Conservation (phyloP, 2,329 filamentous ascomycete genomes). For the Aureobasidium mangrovei region DNA sequence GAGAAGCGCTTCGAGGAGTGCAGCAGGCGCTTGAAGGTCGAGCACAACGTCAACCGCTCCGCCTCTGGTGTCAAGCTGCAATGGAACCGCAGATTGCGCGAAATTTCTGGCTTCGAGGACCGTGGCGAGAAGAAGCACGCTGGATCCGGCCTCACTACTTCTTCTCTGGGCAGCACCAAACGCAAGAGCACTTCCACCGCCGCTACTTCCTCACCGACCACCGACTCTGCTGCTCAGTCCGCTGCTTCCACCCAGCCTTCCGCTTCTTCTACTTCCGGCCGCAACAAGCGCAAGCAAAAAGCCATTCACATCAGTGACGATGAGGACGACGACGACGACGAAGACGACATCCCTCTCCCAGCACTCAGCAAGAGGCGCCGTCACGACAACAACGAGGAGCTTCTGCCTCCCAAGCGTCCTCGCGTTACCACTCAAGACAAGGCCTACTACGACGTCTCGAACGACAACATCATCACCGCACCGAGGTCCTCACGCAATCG, state of each 20-base stretch:
- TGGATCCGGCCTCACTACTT: constrained; percentile 3
- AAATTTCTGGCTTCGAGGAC: constrained; percentile 2
- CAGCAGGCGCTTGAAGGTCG: neutral
- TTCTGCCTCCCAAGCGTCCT: neutral
- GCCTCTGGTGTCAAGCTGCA: constrained; percentile 14
- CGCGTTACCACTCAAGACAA: neutral
- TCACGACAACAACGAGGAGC: neutral
- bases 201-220: neutral
- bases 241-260: neutral
- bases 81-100: constrained; percentile 14
- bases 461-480: neutral
- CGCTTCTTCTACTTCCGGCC: neutral
- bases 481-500: neutral
- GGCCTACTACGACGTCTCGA: constrained; percentile 4
- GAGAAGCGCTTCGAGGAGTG: constrained; percentile 10
- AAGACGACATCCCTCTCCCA: neutral
- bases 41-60: constrained; percentile 5
- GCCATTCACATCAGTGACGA: neutral
- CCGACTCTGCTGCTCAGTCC: neutral
- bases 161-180: neutral
- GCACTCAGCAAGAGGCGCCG: neutral
- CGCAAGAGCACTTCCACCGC: neutral
- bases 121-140: constrained; percentile 10
- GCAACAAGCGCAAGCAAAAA: neutral
- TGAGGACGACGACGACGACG: neutral